Conservation (phyloP, 495 filamentous ascomycete species). For the Chaetomium cochliodes region DNA sequence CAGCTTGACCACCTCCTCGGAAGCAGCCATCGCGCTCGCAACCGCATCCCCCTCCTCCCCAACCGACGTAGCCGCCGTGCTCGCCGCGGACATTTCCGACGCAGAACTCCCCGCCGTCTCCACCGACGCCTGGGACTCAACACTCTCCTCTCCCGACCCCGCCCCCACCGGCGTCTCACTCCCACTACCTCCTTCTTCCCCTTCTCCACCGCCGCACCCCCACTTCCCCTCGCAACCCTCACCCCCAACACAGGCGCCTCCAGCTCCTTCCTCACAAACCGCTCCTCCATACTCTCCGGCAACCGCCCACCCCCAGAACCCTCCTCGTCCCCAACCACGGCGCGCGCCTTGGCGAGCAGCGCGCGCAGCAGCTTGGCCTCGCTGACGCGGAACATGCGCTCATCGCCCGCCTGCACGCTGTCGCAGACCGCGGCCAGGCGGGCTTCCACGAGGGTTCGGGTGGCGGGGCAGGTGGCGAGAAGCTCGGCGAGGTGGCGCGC, state of each 20-base stretch:
- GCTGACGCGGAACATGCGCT: constrained; percentile 76
- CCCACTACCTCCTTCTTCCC: constrained; percentile 30
- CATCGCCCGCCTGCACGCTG: constrained; percentile 73
- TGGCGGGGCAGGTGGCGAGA: constrained; percentile 45
- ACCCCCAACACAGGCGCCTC: constrained; percentile 68
- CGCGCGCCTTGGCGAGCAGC: constrained; percentile 67
- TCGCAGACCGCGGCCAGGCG: constrained; percentile 69
- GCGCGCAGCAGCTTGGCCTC: constrained; percentile 65
- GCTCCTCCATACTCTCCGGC: constrained; percentile 81
- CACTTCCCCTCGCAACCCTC: constrained; percentile 33
- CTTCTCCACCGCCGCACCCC: constrained; percentile 34
- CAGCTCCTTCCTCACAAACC: constrained; percentile 72
- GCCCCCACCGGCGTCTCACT: constrained; percentile 27
- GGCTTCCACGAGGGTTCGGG: constrained; percentile 37
- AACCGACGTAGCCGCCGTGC: constrained; percentile 46
- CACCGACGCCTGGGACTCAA: constrained; percentile 25
- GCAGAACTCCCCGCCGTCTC: constrained; percentile 41
- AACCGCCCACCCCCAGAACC: constrained; percentile 50
- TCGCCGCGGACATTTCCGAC: constrained; percentile 34
- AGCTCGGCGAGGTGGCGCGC: constrained; percentile 58
- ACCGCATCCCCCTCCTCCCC: constrained; percentile 32
- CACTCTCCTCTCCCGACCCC: constrained; percentile 38
- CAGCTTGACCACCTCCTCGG: constrained; percentile 55
- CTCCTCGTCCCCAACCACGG: constrained; percentile 57
- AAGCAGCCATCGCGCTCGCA: constrained; percentile 47